These are phyloP conservation scores for Colletotrichum acutatum DNA, from an alignment of 2,329 filamentous ascomycete species.

Conservation along the genomic window DNA sequence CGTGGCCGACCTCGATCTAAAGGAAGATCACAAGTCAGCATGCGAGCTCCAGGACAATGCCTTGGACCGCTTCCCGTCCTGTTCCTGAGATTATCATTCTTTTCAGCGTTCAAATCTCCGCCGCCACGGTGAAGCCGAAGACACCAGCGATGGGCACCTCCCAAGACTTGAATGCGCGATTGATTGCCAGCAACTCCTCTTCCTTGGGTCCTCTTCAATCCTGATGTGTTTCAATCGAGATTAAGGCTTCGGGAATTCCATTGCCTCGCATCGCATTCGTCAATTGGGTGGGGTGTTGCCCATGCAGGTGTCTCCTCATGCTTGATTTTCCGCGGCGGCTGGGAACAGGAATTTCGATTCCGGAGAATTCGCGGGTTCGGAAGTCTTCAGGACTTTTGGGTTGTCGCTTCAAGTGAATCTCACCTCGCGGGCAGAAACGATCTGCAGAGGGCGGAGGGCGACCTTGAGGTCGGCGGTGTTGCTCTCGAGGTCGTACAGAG, in stretches of 20 bases:
- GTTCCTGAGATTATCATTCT: constrained; percentile 57
- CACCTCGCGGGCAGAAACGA: constrained; percentile 99
- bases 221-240: constrained; percentile 30
- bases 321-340: constrained; percentile 18
- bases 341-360: constrained; percentile 27
- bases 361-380: constrained; percentile 11
- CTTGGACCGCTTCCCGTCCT: constrained; percentile 82
- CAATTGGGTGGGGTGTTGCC: not conserved
- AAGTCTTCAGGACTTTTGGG: not conserved
- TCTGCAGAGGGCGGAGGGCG: constrained; percentile 96
- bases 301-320: too few species aligned
- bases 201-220: not conserved
- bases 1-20: constrained; percentile 99
- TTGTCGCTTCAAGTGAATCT: constrained; percentile 64
- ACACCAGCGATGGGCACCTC: not conserved
- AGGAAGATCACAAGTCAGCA: constrained; percentile 75
- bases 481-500: constrained; percentile 98
- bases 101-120: constrained; percentile 39
- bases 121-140: constrained; percentile 30
- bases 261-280: not conserved
- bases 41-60: constrained; percentile 78
- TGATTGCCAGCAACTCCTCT: not conserved
- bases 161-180: not conserved
- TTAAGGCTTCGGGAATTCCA: not conserved
- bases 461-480: constrained; percentile 98